Percentiles rank a stretch among this genome's conserved stretches.
Conservation (phyloP, 257 asterid genomes). For the Asclepias syriaca region DNA sequence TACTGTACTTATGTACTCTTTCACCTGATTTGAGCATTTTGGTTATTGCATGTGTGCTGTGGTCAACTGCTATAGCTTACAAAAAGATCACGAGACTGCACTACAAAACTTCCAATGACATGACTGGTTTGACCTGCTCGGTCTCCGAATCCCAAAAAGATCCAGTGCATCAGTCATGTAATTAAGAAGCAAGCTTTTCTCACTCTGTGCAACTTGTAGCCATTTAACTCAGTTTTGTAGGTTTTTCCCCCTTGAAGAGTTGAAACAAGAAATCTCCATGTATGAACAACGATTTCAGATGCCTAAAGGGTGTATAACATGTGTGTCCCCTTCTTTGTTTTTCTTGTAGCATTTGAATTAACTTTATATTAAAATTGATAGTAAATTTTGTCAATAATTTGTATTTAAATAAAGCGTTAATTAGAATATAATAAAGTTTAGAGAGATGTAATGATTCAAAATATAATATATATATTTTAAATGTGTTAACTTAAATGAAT, state of each 20-base stretch:
- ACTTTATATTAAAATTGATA: no score
- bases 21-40: neutral
- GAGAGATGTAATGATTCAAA: no score
- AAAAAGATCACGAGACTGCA: slow-evolving; percentile 93
- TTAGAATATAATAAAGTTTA: no score
- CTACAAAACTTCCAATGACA: slow-evolving; percentile 67
- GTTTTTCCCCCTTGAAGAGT: neutral
- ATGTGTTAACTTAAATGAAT: no score
- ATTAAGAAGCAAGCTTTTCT: neutral
- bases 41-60: slow-evolving; percentile 72
- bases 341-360: no score
- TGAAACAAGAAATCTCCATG: neutral
- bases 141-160: slow-evolving; percentile 22
- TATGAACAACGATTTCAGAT: neutral
- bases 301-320: neutral
- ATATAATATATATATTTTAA: no score
- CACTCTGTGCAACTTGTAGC: neutral
- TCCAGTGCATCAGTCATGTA: neutral
- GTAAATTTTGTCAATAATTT: no score
- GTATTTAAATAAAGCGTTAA: no score
- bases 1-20: neutral
- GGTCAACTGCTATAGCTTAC: slow-evolving; percentile 94
- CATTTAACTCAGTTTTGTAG: slow-evolving; percentile 22
- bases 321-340: neutral
- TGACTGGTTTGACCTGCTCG: slow-evolving; percentile 25